phyloP scores from a whole-genome alignment of 768 basidiomycete genomes.

The Leccinellum luteum region DNA sequence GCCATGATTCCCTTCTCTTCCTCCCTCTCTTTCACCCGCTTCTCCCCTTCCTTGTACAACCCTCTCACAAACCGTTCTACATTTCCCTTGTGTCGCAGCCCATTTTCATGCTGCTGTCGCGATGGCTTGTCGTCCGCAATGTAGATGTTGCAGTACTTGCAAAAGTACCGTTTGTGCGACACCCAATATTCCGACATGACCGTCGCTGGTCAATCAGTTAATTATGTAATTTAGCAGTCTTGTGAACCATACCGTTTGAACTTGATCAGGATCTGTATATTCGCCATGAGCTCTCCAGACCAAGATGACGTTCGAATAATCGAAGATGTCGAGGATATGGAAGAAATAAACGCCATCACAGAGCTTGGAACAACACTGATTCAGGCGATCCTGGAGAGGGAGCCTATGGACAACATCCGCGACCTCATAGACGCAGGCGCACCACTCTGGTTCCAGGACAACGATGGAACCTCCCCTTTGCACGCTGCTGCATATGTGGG shows the following conservation, averaged over 20 bases:
- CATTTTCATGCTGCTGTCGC: constrained; percentile 87
- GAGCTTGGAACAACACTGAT: constrained; percentile 60
- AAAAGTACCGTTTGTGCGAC: constrained; percentile 88
- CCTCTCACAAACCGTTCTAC: constrained; percentile 88
- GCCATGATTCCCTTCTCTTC: constrained; percentile 89
- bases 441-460: constrained; percentile 89
- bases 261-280: background rate
- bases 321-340: constrained; percentile 30
- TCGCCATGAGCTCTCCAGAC: background rate
- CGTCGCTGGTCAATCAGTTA: constrained; percentile 4
- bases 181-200: constrained; percentile 91
- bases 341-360: constrained; percentile 45
- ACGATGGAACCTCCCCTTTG: constrained; percentile 76
- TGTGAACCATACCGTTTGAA: too few species aligned
- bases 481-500: constrained; percentile 84
- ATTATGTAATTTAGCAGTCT: constrained; percentile 17
- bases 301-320: constrained; percentile 12
- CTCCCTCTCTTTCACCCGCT: constrained; percentile 78
- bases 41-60: constrained; percentile 91
- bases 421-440: constrained; percentile 61
- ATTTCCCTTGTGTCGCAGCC: constrained; percentile 91
- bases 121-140: constrained; percentile 97
- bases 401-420: constrained; percentile 44
- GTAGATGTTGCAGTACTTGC: constrained; percentile 97
- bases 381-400: constrained; percentile 49